phyloP scores from a whole-genome alignment of 2,329 filamentous ascomycete genomes.

The Fusarium ramigenum region DNA sequence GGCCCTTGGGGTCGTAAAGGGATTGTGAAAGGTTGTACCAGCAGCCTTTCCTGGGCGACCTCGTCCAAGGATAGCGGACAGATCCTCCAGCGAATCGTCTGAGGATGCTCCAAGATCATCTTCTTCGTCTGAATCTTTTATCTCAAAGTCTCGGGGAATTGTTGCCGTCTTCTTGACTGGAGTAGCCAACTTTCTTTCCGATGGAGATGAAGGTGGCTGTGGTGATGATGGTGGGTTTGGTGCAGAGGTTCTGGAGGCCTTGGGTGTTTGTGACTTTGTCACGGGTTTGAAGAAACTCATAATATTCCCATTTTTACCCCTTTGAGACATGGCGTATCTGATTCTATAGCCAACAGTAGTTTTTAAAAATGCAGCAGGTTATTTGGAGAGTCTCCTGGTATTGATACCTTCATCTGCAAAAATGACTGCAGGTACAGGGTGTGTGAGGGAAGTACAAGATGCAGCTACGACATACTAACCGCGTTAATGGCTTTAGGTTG shows the following conservation, averaged over 20 bases:
- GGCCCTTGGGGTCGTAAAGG: slow-evolving; percentile 56
- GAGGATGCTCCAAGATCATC: slow-evolving; percentile 63
- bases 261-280: slow-evolving; percentile 26
- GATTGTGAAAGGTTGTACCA: slow-evolving; percentile 26
- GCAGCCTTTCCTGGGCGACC: slow-evolving; percentile 36
- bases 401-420: neutral
- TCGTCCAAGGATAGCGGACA: slow-evolving; percentile 50
- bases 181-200: slow-evolving; percentile 38
- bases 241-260: slow-evolving; percentile 1
- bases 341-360: neutral
- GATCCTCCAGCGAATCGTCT: slow-evolving; percentile 66
- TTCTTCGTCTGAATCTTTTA: slow-evolving; percentile 79
- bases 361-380: neutral
- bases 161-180: slow-evolving; percentile 33
- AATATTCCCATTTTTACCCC: slow-evolving; percentile 47
- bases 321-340: slow-evolving; percentile 37
- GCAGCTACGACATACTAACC: slow-evolving; percentile 7
- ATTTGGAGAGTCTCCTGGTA: neutral
- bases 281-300: slow-evolving; percentile 52
- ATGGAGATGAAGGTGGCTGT: slow-evolving; percentile 39
- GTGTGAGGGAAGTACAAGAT: slow-evolving; percentile 8
- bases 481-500: slow-evolving; percentile 24
- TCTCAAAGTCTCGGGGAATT: slow-evolving; percentile 63
- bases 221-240: slow-evolving; percentile 29
- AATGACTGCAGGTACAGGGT: slow-evolving; percentile 6